phyloP scores from a whole-genome alignment of 83 land plant species.

The Diphasiastrum complanatum region DNA sequence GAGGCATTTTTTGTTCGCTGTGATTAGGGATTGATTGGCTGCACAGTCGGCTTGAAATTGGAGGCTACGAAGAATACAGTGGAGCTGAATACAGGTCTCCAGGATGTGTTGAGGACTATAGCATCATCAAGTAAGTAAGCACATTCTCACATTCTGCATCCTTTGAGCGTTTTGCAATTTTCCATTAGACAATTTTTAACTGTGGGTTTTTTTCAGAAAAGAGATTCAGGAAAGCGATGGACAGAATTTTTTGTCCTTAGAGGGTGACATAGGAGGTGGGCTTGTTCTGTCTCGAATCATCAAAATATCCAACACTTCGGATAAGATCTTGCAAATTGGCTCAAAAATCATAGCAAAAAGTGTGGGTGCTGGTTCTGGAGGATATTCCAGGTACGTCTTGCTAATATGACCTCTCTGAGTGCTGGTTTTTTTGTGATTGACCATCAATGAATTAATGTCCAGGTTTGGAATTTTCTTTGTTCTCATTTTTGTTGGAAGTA shows the following conservation, averaged over 20 bases:
- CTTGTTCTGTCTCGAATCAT: slow-evolving; percentile 49
- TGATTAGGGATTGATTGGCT: slow-evolving; percentile 63
- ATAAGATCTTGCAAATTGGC: slow-evolving; percentile 39
- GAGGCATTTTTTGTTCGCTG: background rate
- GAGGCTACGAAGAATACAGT: slow-evolving; percentile 83
- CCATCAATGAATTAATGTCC: background rate
- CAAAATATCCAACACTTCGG: slow-evolving; percentile 32
- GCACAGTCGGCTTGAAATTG: slow-evolving; percentile 53
- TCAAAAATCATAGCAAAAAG: slow-evolving; percentile 59
- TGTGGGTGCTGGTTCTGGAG: slow-evolving; percentile 95
- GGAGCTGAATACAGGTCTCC: slow-evolving; percentile 64
- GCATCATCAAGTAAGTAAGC: slow-evolving; percentile 43
- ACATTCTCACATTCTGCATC: background rate
- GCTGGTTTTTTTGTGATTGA: background rate
- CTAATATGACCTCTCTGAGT: background rate
- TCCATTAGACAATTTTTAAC: background rate
- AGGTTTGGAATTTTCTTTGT: background rate
- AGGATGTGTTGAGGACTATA: slow-evolving; percentile 79
- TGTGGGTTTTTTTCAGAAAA: slow-evolving; percentile 28
- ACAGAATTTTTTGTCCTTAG: slow-evolving; percentile 44
- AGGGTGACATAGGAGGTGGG: slow-evolving; percentile 86
- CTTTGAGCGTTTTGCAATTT: background rate
- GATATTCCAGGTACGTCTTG: slow-evolving; percentile 62
- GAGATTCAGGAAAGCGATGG: slow-evolving; percentile 47
- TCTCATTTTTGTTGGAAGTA: too few relatives aligned